Conservation (phyloP, 495 filamentous ascomycete genomes). For the Podospora tetraspora region DNA sequence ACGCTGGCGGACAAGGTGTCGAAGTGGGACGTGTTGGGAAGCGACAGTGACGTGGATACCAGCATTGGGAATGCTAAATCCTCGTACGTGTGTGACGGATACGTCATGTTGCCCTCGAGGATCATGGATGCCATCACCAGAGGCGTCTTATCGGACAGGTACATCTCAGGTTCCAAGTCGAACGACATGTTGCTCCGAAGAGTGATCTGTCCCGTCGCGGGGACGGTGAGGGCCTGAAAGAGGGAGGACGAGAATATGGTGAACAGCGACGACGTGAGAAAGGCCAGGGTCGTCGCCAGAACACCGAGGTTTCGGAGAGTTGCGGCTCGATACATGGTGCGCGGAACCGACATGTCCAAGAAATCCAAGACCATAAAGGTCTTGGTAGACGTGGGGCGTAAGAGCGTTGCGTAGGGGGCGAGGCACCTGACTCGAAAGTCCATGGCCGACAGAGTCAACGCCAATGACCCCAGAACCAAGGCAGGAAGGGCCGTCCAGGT, state of each 20-base stretch:
- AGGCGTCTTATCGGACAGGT: neutral
- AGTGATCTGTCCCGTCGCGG: neutral
- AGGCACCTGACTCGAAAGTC: constrained; percentile 13
- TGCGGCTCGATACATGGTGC: constrained; percentile 7
- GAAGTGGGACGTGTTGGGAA: neutral
- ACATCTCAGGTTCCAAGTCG: neutral
- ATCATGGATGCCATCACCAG: constrained; percentile 8
- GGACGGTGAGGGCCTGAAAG: constrained; percentile 2
- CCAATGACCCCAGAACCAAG: constrained; percentile 5
- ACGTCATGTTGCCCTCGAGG: constrained; percentile 12
- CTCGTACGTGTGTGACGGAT: constrained; percentile 12
- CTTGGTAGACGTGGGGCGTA: neutral
- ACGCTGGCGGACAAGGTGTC: constrained; percentile 3
- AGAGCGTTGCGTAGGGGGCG: constrained; percentile 8
- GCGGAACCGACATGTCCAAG: constrained; percentile 13
- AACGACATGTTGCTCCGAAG: constrained; percentile 8
- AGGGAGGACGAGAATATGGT: constrained; percentile 20
- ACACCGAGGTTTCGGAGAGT: constrained; percentile 4
- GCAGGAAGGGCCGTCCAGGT: constrained; percentile 19
- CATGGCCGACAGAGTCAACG: constrained; percentile 7
- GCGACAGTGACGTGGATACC: neutral
- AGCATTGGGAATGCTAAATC: constrained; percentile 14
- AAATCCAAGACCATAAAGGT: constrained; percentile 2
- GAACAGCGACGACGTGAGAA: constrained; percentile 12
- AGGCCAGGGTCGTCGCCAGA: constrained; percentile 11